phyloP scores from a whole-genome alignment of 1,139 yeast species.

The Ogataea hybrid region DNA sequence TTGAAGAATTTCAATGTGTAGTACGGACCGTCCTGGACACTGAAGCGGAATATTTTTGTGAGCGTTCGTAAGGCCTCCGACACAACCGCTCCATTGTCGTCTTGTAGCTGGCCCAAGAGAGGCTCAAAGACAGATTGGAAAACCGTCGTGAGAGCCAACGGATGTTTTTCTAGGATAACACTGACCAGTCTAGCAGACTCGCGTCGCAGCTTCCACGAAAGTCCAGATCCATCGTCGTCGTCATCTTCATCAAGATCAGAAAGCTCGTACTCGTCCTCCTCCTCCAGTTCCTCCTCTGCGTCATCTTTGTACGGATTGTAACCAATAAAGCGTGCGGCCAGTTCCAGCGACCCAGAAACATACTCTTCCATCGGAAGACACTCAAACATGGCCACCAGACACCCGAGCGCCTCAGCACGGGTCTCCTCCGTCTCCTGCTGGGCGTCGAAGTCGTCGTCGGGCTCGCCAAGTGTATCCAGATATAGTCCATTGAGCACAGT shows the following conservation, averaged over 20 bases:
- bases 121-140: constrained; percentile 27
- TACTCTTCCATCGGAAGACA: constrained; percentile 30
- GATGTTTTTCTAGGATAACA: constrained; percentile 38
- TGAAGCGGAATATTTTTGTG: constrained; percentile 32
- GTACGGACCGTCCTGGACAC: constrained; percentile 29
- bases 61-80: constrained; percentile 38
- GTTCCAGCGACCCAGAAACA: constrained; percentile 34
- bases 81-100: constrained; percentile 42
- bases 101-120: constrained; percentile 35
- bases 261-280: constrained; percentile 46
- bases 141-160: constrained; percentile 32
- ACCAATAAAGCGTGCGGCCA: constrained; percentile 41
- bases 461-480: constrained; percentile 27
- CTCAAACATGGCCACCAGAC: constrained; percentile 38
- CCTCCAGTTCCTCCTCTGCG: constrained; percentile 43
- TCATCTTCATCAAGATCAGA: constrained; percentile 45
- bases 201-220: constrained; percentile 69
- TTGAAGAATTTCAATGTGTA: constrained; percentile 27
- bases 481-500: constrained; percentile 32
- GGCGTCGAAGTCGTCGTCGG: constrained; percentile 34
- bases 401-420: constrained; percentile 48
- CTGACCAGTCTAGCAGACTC: constrained; percentile 48
- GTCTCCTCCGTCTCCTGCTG: constrained; percentile 45
- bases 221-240: constrained; percentile 46
- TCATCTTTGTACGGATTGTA: constrained; percentile 58